Conservation (phyloP, 768 basidiomycete genomes). For the Grammothele lineata region DNA sequence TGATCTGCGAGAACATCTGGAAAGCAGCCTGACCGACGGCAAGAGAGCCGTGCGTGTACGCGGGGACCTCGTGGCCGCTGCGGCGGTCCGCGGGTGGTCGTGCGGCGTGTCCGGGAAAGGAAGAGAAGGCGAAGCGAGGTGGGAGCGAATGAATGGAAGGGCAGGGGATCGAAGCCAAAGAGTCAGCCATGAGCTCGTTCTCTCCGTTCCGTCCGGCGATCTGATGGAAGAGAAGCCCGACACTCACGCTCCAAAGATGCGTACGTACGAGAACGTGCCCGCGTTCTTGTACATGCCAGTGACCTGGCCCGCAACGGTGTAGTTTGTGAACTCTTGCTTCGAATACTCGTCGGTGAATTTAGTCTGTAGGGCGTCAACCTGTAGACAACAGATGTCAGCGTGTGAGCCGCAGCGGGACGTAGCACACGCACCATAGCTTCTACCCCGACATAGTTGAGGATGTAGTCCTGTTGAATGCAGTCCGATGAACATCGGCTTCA, state of each 20-base stretch:
- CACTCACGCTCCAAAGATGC: conserved; percentile 36
- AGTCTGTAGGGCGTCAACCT: conserved; percentile 47
- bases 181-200: too few species aligned
- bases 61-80: conserved; percentile 29
- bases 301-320: conserved; percentile 44
- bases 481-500: background rate
- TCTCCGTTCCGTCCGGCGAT: too few species aligned
- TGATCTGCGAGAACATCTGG: conserved; percentile 31
- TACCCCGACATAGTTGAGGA: conserved; percentile 50
- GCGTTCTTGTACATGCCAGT: conserved; percentile 58
- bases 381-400: background rate
- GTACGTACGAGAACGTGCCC: conserved; percentile 51
- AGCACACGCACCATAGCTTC: conserved; percentile 45
- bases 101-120: too few species aligned
- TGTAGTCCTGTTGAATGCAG: conserved; percentile 37
- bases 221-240: background rate
- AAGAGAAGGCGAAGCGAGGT: too few species aligned
- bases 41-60: conserved; percentile 23
- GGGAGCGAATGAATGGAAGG: too few species aligned
- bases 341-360: conserved; percentile 39
- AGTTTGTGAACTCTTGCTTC: conserved; percentile 40
- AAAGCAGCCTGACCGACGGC: conserved; percentile 22
- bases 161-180: too few species aligned
- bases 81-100: too few species aligned
- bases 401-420: background rate